Base-by-base conservation (phyloP, 306 rosid genomes). In the Cucumis melo region DNA sequence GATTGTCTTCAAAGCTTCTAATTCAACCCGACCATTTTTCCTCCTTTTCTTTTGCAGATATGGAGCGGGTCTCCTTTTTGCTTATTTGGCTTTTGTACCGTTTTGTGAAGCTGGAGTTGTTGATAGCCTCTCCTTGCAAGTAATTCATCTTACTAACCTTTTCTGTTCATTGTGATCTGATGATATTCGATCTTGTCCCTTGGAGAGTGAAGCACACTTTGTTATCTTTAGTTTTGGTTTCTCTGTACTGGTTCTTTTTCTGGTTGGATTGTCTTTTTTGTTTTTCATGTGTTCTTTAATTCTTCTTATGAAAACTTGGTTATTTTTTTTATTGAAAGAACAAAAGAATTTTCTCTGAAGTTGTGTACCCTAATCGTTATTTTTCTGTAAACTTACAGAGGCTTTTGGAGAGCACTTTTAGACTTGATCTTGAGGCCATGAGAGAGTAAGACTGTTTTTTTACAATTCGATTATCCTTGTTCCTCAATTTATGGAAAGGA, bases 81-180 rank as follows among this genome's bases (percentile, higher is more conserved):
- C 96, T 39, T 91, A 93, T 86, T 77, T 91, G 80, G 92, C 97
- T 76, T 93, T 91, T 78, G 87, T 91, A 84, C 98, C 98, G 51
- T 91, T 93, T 83, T 91, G 98, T 82, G 96, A 93, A 84, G 89
- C 86, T 62, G 97, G 96, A 74, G 78, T 78, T 66, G 79, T 87
- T 85, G 98, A 93, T 83, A 80, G 92, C 84, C 90, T 93, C 85
- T 90, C 98, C 24, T 86, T 93, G 92, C 97, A 91, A 86, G 98
- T 93, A 88, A 83, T 80, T 76, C 55, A 21, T 70, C 15, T 46
- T 12, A 10, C n/a, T 0, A 10, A 67, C 54, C 5, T n/a, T 14
- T 70, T 14, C 7, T 70, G 21, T 46, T 12, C 56, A 3, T 44
- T 70, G 75, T 23, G 44, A 21, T 21, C 72, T 64, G 42, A 15